Evolutionary conservation across 306 rosid species (phyloP), one percentile per base, ranked within the genome.

Genomic region (Morella rubra): DNA sequence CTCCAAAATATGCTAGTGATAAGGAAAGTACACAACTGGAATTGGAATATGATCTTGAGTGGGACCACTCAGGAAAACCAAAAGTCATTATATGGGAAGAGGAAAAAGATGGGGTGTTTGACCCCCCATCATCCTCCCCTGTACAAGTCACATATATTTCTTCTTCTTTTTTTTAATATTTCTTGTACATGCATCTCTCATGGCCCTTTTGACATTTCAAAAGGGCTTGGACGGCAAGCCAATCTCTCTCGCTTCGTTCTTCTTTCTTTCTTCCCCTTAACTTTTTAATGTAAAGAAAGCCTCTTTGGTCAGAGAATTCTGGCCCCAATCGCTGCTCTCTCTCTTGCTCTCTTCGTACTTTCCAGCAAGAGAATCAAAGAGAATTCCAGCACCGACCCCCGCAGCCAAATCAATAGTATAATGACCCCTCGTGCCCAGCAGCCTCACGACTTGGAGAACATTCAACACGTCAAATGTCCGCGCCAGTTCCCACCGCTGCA

Each of bases 331-430:
- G 79, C 45, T 27, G 55, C 13, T 24, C 62, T 32, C 81, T 66
- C 49, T 89, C 82, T 80, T 87, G 87, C 86, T 76, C 45, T 86
- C 89, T 73, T 87, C 89, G 6, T 94, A 94, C 52, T 90, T 89
- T 2, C 92, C 98, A 0, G 98, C 97, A 0, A 94, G 84, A 45
- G 85, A 80, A 74, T 92, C 98, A 74, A 92, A 94, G 6, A 94
- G 89, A 79, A 90, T 68, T 4, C 98, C 98, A 71, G 98, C 98
- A 24, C 98, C 98, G 5, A 92, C 82, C 0, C 98, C 98, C 3
- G 79, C 98, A 0, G 93, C 96, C 79, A 92, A 85, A 77, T 94
- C 97, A 24, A 94, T 94, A 0, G 96, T 94, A 69, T 92, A 94
- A 60, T 95, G 98, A 37, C 98, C 98, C 85, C 98, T 85, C 0